Evolutionary conservation across 495 filamentous ascomycete genomes (phyloP).

Genomic region (Terfezia claveryi): DNA sequence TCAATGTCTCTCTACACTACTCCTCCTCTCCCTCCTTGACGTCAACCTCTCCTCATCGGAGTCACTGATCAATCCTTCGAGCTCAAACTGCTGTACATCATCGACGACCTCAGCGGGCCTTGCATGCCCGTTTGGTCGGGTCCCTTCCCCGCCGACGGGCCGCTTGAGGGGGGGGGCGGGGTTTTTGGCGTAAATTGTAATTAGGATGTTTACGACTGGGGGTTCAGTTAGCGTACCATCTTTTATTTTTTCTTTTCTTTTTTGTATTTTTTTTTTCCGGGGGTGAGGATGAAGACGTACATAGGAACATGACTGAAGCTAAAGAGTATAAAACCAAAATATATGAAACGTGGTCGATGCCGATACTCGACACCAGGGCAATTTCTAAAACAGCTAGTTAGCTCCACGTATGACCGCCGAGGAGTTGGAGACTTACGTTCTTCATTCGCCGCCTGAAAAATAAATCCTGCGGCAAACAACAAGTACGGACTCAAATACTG

Average conservation of each 20-base stretch:
- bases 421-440: slow-evolving; percentile 29
- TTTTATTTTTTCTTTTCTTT: not conserved
- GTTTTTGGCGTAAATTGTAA: slow-evolving; percentile 4
- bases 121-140: not conserved
- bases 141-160: not conserved
- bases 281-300: slow-evolving; percentile 25
- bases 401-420: too few species aligned
- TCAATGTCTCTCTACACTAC: not conserved
- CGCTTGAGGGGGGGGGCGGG: not conserved
- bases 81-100: slow-evolving; percentile 79
- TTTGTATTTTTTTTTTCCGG: slow-evolving; percentile 1
- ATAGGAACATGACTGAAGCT: slow-evolving; percentile 74
- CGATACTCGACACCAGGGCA: slow-evolving; percentile 42
- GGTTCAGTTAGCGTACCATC: not conserved
- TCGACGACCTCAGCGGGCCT: slow-evolving; percentile 5
- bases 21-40: not conserved
- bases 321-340: slow-evolving; percentile 76
- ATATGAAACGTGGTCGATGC: slow-evolving; percentile 76
- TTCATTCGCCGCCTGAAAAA: slow-evolving; percentile 94
- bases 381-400: slow-evolving; percentile 29
- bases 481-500: slow-evolving; percentile 82
- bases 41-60: slow-evolving; percentile 31
- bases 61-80: slow-evolving; percentile 75
- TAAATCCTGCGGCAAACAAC: slow-evolving; percentile 78
- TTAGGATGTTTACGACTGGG: slow-evolving; percentile 8